A percentile compares a stretch with the other conserved stretches of the same genome.
Evolutionary conservation across 2,329 filamentous ascomycete species (phyloP).

Genomic region (Hypoxylon sp.): DNA sequence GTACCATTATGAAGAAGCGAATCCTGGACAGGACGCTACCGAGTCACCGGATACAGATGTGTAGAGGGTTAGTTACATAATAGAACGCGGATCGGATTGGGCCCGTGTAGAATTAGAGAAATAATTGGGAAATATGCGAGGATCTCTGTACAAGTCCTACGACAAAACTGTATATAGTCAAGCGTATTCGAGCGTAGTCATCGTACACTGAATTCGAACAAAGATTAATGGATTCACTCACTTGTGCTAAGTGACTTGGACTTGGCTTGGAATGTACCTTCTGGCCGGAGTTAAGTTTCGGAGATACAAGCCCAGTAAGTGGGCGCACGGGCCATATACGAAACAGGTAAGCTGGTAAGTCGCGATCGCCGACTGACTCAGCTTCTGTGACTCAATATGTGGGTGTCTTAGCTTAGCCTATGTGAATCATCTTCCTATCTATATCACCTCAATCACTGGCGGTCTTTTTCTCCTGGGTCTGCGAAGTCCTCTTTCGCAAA

Average conservation of each 20-base stretch:
- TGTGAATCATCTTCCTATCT: slow-evolving; percentile 14
- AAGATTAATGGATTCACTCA: too few species aligned
- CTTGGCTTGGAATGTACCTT: too few species aligned
- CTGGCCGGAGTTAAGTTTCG: neutral
- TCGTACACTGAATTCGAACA: neutral
- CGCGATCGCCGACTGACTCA: slow-evolving; percentile 28
- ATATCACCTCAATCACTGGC: neutral
- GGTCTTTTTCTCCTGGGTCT: slow-evolving; percentile 14
- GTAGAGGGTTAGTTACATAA: neutral
- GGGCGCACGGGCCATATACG: slow-evolving; percentile 1
- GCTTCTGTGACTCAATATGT: neutral
- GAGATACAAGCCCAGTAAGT: neutral
- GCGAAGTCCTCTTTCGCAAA: slow-evolving; percentile 40
- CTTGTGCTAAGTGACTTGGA: neutral
- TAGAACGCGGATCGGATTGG: neutral
- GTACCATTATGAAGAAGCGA: slow-evolving; percentile 58
- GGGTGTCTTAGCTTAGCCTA: too few species aligned
- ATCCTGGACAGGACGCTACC: slow-evolving; percentile 53
- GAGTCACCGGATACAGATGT: slow-evolving; percentile 20
- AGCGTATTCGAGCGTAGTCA: neutral
- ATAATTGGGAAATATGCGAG: neutral
- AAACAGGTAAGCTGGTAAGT: too few species aligned
- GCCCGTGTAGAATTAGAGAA: neutral
- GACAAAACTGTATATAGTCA: neutral
- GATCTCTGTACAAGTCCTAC: neutral